phyloP scores from a whole-genome alignment of 2,329 filamentous ascomycete species.

The Trichoderma aggressivum region DNA sequence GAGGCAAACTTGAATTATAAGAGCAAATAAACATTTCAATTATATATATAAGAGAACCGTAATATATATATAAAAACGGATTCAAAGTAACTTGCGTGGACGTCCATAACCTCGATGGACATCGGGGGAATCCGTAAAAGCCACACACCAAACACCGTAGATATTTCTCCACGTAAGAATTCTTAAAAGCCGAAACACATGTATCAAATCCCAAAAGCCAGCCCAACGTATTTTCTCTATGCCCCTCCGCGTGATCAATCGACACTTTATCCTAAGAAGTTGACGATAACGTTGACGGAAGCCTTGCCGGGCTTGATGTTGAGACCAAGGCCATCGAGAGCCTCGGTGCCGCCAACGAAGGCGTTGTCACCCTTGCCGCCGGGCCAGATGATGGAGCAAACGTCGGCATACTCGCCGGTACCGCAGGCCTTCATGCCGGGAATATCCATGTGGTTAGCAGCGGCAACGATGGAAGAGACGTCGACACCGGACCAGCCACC shows the following conservation, averaged over 20 bases:
- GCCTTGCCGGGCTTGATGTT: conserved; percentile 34
- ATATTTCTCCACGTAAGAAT: conserved; percentile 12
- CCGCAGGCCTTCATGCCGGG: conserved; percentile 39
- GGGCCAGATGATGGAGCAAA: conserved; percentile 41
- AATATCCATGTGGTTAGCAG: conserved; percentile 30
- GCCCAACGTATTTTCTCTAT: conserved; percentile 12
- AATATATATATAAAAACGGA: conserved; percentile 20
- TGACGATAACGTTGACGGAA: conserved; percentile 33
- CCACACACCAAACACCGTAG: conserved; percentile 21
- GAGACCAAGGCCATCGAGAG: conserved; percentile 39
- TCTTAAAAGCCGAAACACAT: conserved; percentile 12
- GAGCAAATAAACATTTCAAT: conserved; percentile 18
- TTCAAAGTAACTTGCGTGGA: conserved; percentile 8
- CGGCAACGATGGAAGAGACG: conserved; percentile 47
- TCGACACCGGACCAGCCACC: conserved; percentile 49
- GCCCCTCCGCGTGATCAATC: neutral
- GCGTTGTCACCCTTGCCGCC: conserved; percentile 37
- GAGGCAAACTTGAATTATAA: neutral
- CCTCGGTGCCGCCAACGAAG: conserved; percentile 38
- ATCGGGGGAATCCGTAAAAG: conserved; percentile 16
- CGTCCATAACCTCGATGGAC: conserved; percentile 9
- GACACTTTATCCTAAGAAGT: conserved; percentile 24
- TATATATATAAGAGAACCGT: conserved; percentile 14
- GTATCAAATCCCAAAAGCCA: conserved; percentile 8
- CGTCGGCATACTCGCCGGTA: conserved; percentile 34